Conservation (phyloP, 1,139 yeast genomes). For the Maudiozyma humilis region DNA sequence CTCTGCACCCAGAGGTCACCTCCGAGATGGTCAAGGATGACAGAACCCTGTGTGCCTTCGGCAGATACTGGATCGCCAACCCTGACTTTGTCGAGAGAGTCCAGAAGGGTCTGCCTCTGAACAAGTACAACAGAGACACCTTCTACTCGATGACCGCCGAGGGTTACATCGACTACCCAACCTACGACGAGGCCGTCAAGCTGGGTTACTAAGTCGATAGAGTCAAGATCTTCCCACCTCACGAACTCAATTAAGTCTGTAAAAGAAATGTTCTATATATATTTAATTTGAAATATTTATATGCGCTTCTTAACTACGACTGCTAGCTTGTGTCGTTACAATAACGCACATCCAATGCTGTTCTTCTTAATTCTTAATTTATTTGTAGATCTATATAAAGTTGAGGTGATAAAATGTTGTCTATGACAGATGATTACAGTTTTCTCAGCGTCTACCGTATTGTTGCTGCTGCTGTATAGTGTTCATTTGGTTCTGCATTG, state of each 20-base stretch:
- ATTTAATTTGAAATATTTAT: too few species aligned
- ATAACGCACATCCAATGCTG: too few species aligned
- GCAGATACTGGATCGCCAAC: conserved; percentile 43
- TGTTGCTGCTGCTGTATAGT: conserved; percentile 31
- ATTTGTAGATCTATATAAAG: background rate
- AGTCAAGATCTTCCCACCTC: too few species aligned
- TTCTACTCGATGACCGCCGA: conserved; percentile 32
- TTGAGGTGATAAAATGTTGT: background rate
- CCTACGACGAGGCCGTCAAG: conserved; percentile 26
- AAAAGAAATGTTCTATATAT: too few species aligned
- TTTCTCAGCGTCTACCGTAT: conserved; percentile 17
- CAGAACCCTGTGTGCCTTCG: conserved; percentile 39
- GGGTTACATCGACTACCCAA: conserved; percentile 33
- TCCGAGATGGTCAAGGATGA: conserved; percentile 30
- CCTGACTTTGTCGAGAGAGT: conserved; percentile 47
- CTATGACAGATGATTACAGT: too few species aligned
- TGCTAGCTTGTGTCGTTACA: too few species aligned
- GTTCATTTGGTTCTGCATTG: conserved; percentile 59
- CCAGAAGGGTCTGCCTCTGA: conserved; percentile 38
- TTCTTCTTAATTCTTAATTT: background rate
- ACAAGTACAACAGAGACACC: conserved; percentile 33
- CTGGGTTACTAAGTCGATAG: conserved; percentile 11
- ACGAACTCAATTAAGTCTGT: too few species aligned
- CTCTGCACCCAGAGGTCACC: conserved; percentile 22
- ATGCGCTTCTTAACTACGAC: too few species aligned